Percentiles rank a stretch among this genome's conserved stretches.
These are phyloP conservation scores for Podospora sp. DNA, from an alignment of 495 filamentous ascomycete genomes.

Conservation along the genomic window DNA sequence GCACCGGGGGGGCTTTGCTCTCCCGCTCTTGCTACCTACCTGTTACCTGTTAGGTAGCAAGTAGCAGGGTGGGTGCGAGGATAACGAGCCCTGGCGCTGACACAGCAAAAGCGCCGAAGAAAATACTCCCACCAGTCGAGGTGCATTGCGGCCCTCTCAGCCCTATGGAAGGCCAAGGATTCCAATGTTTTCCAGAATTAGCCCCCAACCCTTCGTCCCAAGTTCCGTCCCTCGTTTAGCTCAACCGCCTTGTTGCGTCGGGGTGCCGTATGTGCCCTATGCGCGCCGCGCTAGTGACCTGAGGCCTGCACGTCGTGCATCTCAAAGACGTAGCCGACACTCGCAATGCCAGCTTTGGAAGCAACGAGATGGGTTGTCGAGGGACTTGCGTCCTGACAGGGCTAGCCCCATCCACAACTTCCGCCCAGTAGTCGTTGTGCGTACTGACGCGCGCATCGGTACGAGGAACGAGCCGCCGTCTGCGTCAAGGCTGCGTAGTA, in stretches of 20 bases:
- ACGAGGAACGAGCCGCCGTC: neutral
- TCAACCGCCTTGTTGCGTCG: slow-evolving; percentile 13
- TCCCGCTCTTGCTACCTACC: neutral
- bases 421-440: neutral
- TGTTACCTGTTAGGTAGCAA: neutral
- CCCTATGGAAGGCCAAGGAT: slow-evolving; percentile 12
- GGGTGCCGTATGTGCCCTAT: neutral
- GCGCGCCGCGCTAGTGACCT: neutral
- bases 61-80: neutral
- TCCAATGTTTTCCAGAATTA: neutral
- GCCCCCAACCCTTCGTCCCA: slow-evolving; percentile 13
- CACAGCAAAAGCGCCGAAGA: slow-evolving; percentile 8
- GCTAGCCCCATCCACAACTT: neutral
- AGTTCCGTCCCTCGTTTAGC: neutral
- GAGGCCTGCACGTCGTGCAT: slow-evolving; percentile 2
- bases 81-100: slow-evolving; percentile 11
- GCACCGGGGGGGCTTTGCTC: slow-evolving; percentile 10
- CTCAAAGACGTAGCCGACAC: neutral
- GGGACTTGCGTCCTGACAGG: neutral
- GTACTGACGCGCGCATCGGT: neutral
- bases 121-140: neutral
- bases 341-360: slow-evolving; percentile 5
- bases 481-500: neutral
- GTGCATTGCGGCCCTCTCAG: slow-evolving; percentile 7
- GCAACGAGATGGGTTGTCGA: neutral